Base-by-base conservation (phyloP, 345 rosid genomes). In the Cardamine resedifolia region DNA sequence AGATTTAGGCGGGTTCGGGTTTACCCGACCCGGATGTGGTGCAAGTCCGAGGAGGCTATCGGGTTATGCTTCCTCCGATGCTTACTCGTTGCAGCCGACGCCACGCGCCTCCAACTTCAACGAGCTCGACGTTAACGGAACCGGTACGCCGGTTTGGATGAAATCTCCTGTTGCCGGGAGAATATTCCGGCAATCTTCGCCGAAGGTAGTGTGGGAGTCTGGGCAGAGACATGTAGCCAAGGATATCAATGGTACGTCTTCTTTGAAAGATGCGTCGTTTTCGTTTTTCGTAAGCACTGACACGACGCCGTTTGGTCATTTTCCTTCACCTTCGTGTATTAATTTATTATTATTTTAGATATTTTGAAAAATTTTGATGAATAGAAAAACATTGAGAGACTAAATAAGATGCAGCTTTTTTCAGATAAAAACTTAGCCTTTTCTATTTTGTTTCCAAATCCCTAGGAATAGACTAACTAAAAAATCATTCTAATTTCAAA, bases 121-220 rank as follows among this genome's bases (percentile, higher is more conserved):
- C 66, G 82, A 80, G 57, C 64, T 68, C 10, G 84, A 85, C 1
- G 38, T 71, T 34, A 72, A 72, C 7, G 77, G 73, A 33, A 60
- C 36, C 45, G 47, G 77, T 73, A 70, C 39, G 24, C 78, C 60
- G 58, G 78, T 74, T 38, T 81, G 80, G 77, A 84, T 64, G 73
- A 78, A 73, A 55, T 76, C 82, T 43, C 80, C 80, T 2, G 77
- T 30, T 9, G 80, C 77, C 59, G 80, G 80, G 50, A 77, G 70
- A 49, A 88, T 64, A 88, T 97, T 31, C 99, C 98, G 31, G 94
- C 88, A 41, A 83, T 86, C 71, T 89, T 91, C 59, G 87, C 91
- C 61, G 90, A 92, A 11, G 82, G 81, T 71, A 62, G 43, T 52
- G 26, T 65, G 72, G 77, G 72, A 70, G 63, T 68, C 79, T 19